Base-by-base conservation (phyloP, 164 flowering plant genomes). In the Berberis vulgaris region DNA sequence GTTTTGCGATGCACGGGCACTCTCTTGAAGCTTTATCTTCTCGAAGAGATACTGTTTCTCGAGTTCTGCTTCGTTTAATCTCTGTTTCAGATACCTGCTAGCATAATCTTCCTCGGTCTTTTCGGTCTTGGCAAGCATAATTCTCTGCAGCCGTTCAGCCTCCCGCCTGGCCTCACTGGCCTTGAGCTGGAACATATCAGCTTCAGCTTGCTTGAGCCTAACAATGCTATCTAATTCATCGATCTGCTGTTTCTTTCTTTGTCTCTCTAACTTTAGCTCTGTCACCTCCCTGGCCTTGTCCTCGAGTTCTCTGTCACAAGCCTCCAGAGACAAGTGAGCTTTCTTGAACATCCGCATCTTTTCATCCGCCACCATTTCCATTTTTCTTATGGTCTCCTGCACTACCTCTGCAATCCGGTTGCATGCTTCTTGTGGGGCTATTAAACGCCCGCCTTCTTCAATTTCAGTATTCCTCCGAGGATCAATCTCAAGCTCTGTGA, bases 321-420 rank as follows among this genome's bases (percentile, higher is more conserved):
- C 83, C 60, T 91, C 96, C 2, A 94, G 84, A 63, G 87, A 72
- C 42, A 79, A 45, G 8, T 89, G 87, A 41, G 96, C 97, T 73
- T 87, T 91, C 74, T 91, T 91, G 60, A 78, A 82, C 93, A 85
- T 76, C 56, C 86, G 79, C 85, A 81, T 69, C 79, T 94, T 94
- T 78, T 89, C 99, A 43, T 94, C 93, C 6, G 92, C 96, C 49
- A 94, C 97, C 84, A 83, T 80, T 76, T 91, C 99, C 96, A 94
- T 91, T 69, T 94, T 94, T 63, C 83, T 81, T 62, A 94, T 81
- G 11, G 97, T 92, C 78, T 91, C 99, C 65, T 87, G 90, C 57
- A 94, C 99, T 49, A 94, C 97, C 4, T 94, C 99, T 26, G 91
- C 86, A 60, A 91, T 94, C 43, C 83, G 78, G 72, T 81, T 85